Evolutionary conservation across 1,139 yeast genomes (phyloP).

Genomic region (Suhomyces yuchorum): DNA sequence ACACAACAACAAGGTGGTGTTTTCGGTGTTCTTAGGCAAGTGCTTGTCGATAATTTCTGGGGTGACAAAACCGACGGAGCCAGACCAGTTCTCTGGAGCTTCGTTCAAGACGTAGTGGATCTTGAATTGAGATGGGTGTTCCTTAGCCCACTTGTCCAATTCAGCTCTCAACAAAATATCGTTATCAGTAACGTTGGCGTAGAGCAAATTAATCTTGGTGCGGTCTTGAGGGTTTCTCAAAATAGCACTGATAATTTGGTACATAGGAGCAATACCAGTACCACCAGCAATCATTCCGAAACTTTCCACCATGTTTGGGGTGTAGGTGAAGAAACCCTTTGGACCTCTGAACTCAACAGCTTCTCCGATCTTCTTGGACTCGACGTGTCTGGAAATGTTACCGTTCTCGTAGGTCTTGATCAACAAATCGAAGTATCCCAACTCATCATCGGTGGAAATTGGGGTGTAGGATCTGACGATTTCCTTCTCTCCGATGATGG

Average conservation of each 20-base stretch:
- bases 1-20: constrained; percentile 78
- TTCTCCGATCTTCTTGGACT: constrained; percentile 56
- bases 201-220: constrained; percentile 70
- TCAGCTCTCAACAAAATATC: constrained; percentile 82
- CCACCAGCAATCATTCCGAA: constrained; percentile 96
- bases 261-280: constrained; percentile 90
- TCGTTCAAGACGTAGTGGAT: constrained; percentile 76
- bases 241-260: constrained; percentile 82
- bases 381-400: constrained; percentile 78
- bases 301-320: constrained; percentile 74
- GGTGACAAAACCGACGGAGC: constrained; percentile 81
- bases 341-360: constrained; percentile 73
- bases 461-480: constrained; percentile 94
- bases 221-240: constrained; percentile 73
- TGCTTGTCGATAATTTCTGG: constrained; percentile 68
- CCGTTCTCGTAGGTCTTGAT: constrained; percentile 94
- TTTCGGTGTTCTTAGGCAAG: constrained; percentile 65
- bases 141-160: constrained; percentile 65
- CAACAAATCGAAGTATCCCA: constrained; percentile 86
- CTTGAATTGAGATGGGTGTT: constrained; percentile 66
- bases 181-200: constrained; percentile 75
- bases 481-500: constrained; percentile 77
- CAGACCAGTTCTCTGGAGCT: constrained; percentile 76
- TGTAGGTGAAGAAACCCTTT: constrained; percentile 85
- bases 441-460: constrained; percentile 78